Evolutionary conservation across 1,139 yeast genomes (phyloP).

Genomic region (Nakaseomyces delphensis): DNA sequence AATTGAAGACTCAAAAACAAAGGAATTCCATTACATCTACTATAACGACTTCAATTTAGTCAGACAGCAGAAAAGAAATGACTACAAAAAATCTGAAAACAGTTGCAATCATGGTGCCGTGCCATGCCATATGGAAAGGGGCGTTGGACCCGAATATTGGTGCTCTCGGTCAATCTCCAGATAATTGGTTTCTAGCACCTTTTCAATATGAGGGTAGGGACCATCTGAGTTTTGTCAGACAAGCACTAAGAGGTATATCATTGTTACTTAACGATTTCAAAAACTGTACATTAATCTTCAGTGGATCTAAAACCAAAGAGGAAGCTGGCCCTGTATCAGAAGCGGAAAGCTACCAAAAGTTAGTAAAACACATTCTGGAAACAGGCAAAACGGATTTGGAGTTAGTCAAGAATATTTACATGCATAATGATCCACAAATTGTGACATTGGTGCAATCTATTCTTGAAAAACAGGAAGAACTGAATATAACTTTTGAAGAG

Average conservation of each 20-base stretch:
- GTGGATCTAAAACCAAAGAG: constrained; percentile 67
- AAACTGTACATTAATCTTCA: constrained; percentile 39
- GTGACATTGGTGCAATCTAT: constrained; percentile 8
- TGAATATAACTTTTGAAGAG: constrained; percentile 11
- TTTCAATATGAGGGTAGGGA: constrained; percentile 66
- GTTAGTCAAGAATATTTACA: neutral
- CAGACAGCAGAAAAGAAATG: constrained; percentile 5
- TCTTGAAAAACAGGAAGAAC: constrained; percentile 5
- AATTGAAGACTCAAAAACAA: too few species aligned
- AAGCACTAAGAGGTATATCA: constrained; percentile 37
- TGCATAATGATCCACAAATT: constrained; percentile 14
- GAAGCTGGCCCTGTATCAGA: constrained; percentile 50
- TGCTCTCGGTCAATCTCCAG: constrained; percentile 36
- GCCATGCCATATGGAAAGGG: constrained; percentile 57
- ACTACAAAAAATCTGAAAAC: constrained; percentile 6
- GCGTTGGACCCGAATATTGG: constrained; percentile 9
- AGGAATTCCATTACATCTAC: too few species aligned
- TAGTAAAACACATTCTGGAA: constrained; percentile 20
- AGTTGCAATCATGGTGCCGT: constrained; percentile 50
- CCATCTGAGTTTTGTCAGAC: constrained; percentile 58
- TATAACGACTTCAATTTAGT: too few species aligned
- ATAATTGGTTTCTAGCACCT: constrained; percentile 56
- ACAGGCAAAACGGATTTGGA: neutral
- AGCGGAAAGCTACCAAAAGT: constrained; percentile 44
- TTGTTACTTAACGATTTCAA: constrained; percentile 31